Base-by-base conservation (phyloP, 1,284 basidiomycete genomes). In the Malassezia arunalokei region DNA sequence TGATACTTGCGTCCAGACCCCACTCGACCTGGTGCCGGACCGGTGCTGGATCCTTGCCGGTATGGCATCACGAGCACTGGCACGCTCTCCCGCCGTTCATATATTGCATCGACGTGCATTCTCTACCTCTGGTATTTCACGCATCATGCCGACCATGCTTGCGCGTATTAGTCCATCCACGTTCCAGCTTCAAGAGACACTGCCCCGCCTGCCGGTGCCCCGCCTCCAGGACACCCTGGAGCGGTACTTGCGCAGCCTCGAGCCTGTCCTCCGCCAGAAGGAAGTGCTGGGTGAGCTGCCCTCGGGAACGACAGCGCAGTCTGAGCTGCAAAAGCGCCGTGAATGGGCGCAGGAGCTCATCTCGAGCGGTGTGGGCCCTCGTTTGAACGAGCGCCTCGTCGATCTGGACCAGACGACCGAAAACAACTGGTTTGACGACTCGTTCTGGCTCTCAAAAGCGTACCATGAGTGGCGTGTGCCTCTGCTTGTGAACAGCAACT, bases 391-490 rank as follows among this genome's bases (percentile, higher is more conserved):
- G 51, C 80, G 91, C 45, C 77, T 98, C 47, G 76, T 83, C 66
- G 88, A 86, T 49, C 80, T 96, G 43, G 89, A 95, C 76, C 82
- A 80, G 63, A 77, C 78, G 2, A 91, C 89, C 6, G 86, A 87
- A 0, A 79, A 85, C 74, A 95, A 94, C 74, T 96, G 92, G 92
- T 80, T 98, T 11, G 82, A 94, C 64, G 91, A 96, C 75, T 88
- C 87, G 50, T 85, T 91, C 66, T 96, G 92, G 92, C 77, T 84
- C 52, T 83, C 85, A 62, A 84, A 86, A 62, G 84, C 87, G 0
- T 98, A 96, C 75, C 82, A 88, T 57, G 85, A 89, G 75, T 88
- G 84, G 83, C 81, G 91, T 41, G 81, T 82, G 1, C 88, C 92
- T 0, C 77, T 96, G 30, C 78, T 88, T 53, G 76, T 98, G 66